Percentiles rank a stretch among this genome's conserved stretches.
Evolutionary conservation across 306 rosid genomes (phyloP).

Genomic region (Astragalus membranaceus): DNA sequence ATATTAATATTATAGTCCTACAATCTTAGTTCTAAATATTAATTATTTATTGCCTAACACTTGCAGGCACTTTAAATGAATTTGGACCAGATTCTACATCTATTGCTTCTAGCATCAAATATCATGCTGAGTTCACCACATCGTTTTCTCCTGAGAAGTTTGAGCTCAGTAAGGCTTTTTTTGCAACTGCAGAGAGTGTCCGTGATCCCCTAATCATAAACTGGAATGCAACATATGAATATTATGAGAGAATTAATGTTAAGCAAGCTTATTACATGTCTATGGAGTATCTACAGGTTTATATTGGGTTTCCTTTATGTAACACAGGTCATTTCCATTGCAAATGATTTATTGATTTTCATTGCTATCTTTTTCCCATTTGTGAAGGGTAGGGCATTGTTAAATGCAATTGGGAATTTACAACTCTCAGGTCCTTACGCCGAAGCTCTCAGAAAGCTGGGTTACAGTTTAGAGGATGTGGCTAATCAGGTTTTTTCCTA

Average conservation of each 20-base stretch:
- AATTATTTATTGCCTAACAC: slow-evolving; percentile 1
- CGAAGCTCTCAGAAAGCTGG: slow-evolving; percentile 71
- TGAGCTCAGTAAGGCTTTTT: slow-evolving; percentile 66
- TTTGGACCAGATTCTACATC: slow-evolving; percentile 59
- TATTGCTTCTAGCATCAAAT: slow-evolving; percentile 74
- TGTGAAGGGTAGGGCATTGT: slow-evolving; percentile 84
- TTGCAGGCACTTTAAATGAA: slow-evolving; percentile 30
- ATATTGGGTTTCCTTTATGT: slow-evolving; percentile 22
- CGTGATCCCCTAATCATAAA: slow-evolving; percentile 76
- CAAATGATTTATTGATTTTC: neutral
- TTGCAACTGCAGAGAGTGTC: slow-evolving; percentile 86
- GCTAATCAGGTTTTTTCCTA: slow-evolving; percentile 58
- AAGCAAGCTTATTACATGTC: slow-evolving; percentile 96
- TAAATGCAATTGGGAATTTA: slow-evolving; percentile 88
- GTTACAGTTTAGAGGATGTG: slow-evolving; percentile 73
- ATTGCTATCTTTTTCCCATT: neutral
- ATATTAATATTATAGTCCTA: neutral
- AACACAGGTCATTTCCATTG: neutral
- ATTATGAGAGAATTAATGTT: slow-evolving; percentile 53
- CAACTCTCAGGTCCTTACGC: slow-evolving; percentile 84
- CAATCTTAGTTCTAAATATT: neutral
- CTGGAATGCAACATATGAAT: slow-evolving; percentile 72
- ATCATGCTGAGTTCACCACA: slow-evolving; percentile 87
- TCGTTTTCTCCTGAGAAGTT: slow-evolving; percentile 67
- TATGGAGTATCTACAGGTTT: slow-evolving; percentile 95